phyloP scores from a whole-genome alignment of 495 filamentous ascomycete genomes.

The Daldinia vernicosa region DNA sequence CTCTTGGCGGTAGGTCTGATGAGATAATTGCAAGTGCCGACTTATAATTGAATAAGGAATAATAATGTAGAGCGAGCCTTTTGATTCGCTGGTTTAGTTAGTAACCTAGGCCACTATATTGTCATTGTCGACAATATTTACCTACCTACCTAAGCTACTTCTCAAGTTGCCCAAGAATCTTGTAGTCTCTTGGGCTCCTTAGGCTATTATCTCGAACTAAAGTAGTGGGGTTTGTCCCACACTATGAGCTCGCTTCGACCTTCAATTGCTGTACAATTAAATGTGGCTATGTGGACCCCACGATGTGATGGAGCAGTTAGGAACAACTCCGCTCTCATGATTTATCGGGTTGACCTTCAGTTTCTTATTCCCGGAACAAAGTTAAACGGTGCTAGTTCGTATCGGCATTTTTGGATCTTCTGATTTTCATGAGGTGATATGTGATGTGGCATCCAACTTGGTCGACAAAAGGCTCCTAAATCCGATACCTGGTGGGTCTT shows the following conservation, averaged over 20 bases:
- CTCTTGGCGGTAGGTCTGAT: not conserved
- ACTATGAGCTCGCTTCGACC: not conserved
- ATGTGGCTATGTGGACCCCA: not conserved
- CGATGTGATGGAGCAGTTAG: not conserved
- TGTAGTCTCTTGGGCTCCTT: not conserved
- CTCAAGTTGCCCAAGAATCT: not conserved
- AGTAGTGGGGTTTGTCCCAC: not conserved
- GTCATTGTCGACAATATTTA: not conserved
- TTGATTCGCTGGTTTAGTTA: not conserved
- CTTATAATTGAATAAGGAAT: not conserved
- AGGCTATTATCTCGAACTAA: not conserved
- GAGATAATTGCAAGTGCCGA: not conserved
- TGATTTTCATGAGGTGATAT: not conserved
- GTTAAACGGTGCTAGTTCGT: not conserved
- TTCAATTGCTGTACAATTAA: not conserved
- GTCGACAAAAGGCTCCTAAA: not conserved
- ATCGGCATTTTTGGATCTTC: not conserved
- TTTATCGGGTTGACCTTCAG: not conserved
- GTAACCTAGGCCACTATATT: not conserved
- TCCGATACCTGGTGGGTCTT: not conserved
- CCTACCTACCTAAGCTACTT: not conserved
- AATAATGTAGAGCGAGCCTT: not conserved
- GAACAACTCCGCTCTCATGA: not conserved
- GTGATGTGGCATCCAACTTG: constrained; percentile 1
- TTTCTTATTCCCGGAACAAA: not conserved